Evolutionary conservation across 2,329 filamentous ascomycete species (phyloP).

Genomic region (Teratosphaeria epicoccoides): DNA sequence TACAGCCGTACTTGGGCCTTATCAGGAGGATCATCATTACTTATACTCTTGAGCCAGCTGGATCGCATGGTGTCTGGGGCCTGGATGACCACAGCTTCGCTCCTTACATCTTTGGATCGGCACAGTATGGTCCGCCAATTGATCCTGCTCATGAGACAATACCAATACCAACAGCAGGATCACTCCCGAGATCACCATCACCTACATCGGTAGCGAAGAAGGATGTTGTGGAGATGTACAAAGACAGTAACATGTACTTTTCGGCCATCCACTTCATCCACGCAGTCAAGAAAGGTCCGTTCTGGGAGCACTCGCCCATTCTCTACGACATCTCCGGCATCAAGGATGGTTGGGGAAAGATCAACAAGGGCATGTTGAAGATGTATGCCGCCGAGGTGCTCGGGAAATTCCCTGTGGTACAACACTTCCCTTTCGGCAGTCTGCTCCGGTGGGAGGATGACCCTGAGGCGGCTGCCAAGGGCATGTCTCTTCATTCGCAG

Average conservation of each 20-base stretch:
- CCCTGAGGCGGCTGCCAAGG: conserved; percentile 24
- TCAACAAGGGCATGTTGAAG: conserved; percentile 95
- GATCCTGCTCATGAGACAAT: conserved; percentile 37
- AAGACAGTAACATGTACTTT: conserved; percentile 63
- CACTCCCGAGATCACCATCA: conserved; percentile 55
- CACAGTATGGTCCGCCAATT: conserved; percentile 74
- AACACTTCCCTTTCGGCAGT: conserved; percentile 60
- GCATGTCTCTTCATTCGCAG: conserved; percentile 15
- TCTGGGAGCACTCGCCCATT: conserved; percentile 89
- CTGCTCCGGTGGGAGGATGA: conserved; percentile 40
- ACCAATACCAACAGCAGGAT: conserved; percentile 66
- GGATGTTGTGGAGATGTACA: conserved; percentile 30
- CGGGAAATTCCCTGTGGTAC: conserved; percentile 95
- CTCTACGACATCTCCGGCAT: conserved; percentile 91
- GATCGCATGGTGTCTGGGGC: conserved; percentile 95
- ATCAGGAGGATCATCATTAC: conserved; percentile 74
- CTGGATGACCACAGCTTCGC: conserved; percentile 95
- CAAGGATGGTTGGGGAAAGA: conserved; percentile 85
- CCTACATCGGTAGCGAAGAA: conserved; percentile 52
- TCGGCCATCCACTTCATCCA: conserved; percentile 93
- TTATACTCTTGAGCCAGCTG: conserved; percentile 89
- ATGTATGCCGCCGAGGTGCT: conserved; percentile 98
- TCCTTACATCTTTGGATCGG: conserved; percentile 90
- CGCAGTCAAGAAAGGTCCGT: conserved; percentile 90
- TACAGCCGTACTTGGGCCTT: conserved; percentile 78